Evolutionary conservation across 202 grass and related monocot species (phyloP).

Genomic region (Carex sylvatica): DNA sequence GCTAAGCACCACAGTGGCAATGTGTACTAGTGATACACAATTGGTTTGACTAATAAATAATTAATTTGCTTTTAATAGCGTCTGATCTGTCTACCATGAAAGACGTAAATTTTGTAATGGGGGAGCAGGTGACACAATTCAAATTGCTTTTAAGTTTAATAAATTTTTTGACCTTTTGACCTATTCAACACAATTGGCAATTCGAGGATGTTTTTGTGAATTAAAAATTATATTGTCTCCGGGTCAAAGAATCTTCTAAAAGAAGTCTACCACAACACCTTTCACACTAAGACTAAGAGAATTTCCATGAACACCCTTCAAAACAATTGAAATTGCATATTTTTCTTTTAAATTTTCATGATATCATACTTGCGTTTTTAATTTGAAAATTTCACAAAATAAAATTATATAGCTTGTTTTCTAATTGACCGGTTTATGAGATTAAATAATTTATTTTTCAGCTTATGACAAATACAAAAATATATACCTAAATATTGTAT

Average conservation of each 20-base stretch:
- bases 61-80: not conserved
- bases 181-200: slow-evolving; percentile 24
- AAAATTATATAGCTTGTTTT: no score
- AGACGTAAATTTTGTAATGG: slow-evolving; percentile 15
- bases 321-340: no score
- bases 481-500: no score
- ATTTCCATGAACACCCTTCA: no score
- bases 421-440: no score
- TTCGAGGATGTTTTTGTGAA: slow-evolving; percentile 22
- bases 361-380: no score
- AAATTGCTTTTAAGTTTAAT: not conserved
- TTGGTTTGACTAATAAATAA: not conserved
- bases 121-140: slow-evolving; percentile 15
- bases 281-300: slow-evolving; percentile 35
- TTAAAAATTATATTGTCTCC: slow-evolving; percentile 6
- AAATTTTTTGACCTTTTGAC: slow-evolving; percentile 35
- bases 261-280: slow-evolving; percentile 6
- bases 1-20: not conserved
- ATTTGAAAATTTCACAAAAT: no score
- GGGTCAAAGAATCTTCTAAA: slow-evolving; percentile 43
- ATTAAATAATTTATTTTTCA: no score
- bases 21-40: not conserved
- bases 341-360: no score
- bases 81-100: not conserved
- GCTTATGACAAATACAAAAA: no score